phyloP scores from a whole-genome alignment of 2,329 filamentous ascomycete genomes.

The Arthrobotrys sinensis region DNA sequence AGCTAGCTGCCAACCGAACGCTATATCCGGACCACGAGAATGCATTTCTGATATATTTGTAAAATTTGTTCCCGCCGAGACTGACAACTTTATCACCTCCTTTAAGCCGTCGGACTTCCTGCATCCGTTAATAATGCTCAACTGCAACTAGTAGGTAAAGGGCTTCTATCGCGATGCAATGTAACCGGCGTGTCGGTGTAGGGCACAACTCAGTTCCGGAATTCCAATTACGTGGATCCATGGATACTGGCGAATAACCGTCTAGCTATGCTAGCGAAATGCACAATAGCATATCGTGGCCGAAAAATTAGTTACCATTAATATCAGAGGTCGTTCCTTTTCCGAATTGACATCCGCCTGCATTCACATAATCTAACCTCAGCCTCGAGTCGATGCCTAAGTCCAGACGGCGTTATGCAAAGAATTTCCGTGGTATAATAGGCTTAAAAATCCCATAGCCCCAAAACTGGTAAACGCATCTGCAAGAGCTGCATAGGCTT shows the following conservation, averaged over 20 bases:
- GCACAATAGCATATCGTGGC: no score
- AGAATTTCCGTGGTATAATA: conserved; percentile 18
- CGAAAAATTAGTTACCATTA: no score
- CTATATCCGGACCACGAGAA: background rate
- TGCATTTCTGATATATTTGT: background rate
- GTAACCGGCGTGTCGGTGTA: no score
- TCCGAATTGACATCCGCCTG: background rate
- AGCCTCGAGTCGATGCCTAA: background rate
- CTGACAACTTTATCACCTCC: background rate
- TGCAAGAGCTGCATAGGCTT: conserved; percentile 21
- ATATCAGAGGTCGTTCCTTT: no score
- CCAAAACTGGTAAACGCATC: background rate
- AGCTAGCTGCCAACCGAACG: background rate
- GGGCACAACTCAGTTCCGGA: no score
- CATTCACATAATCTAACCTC: background rate
- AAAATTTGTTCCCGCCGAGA: background rate
- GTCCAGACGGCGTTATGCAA: background rate
- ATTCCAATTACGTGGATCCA: no score
- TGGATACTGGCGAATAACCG: no score
- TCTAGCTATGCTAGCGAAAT: no score
- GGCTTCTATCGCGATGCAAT: no score
- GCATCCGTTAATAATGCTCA: background rate
- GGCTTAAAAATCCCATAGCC: background rate
- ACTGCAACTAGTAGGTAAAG: background rate
- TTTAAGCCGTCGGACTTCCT: background rate